Evolutionary conservation across 2,329 filamentous ascomycete species (phyloP).

Genomic region (Hypoxylon sp.): DNA sequence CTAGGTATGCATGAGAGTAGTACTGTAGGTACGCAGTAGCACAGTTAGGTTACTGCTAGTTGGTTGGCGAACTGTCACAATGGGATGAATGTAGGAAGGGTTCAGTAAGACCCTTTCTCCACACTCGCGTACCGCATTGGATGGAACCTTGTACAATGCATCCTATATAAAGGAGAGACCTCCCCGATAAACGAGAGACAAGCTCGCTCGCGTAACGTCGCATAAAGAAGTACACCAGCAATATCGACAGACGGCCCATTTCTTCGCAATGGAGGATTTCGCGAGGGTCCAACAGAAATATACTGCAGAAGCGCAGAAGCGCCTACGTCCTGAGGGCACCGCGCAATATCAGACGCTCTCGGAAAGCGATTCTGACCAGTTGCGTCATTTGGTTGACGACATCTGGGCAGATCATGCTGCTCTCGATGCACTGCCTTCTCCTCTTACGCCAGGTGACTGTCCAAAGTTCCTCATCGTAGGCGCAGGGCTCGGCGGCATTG

Average conservation of each 20-base stretch:
- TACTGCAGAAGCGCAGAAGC: conserved; percentile 48
- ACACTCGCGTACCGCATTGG: neutral
- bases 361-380: conserved; percentile 46
- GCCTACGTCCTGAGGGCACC: conserved; percentile 47
- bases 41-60: neutral
- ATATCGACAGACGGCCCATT: neutral
- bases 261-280: conserved; percentile 44
- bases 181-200: neutral
- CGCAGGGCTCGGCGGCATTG: conserved; percentile 47
- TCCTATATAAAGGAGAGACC: neutral
- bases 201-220: neutral
- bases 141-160: neutral
- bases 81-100: neutral
- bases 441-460: conserved; percentile 43
- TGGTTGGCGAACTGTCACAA: neutral
- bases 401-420: conserved; percentile 50
- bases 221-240: neutral
- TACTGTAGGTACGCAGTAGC: no score
- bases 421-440: conserved; percentile 45
- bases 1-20: neutral
- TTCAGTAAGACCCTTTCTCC: neutral
- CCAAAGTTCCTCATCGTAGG: conserved; percentile 50
- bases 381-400: conserved; percentile 50
- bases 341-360: conserved; percentile 45
- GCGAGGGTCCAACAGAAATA: conserved; percentile 47